Percentiles rank a stretch among this genome's conserved stretches.
Evolutionary conservation across 2,329 filamentous ascomycete genomes (phyloP).

Genomic region (Cercospora sp.): DNA sequence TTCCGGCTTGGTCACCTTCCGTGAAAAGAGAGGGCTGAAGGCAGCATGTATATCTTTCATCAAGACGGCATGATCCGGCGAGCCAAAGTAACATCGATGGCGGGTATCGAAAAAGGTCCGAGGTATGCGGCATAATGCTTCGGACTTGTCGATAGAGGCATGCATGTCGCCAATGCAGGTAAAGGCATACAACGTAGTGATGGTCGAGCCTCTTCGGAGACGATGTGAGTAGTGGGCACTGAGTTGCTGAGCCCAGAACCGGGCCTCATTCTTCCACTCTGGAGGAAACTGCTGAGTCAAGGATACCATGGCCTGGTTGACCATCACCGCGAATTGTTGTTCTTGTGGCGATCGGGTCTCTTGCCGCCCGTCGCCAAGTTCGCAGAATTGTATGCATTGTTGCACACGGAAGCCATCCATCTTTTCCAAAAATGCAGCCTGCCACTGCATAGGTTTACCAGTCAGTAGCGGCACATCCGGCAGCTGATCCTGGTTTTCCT

Average conservation of each 20-base stretch:
- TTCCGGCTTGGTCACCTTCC: conserved; percentile 21
- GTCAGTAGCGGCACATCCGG: conserved; percentile 47
- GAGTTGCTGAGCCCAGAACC: conserved; percentile 47
- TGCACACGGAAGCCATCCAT: conserved; percentile 36
- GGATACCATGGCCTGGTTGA: conserved; percentile 37
- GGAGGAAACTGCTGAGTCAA: conserved; percentile 42
- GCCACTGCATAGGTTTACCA: conserved; percentile 36
- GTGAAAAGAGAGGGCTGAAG: conserved; percentile 45
- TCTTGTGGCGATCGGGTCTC: conserved; percentile 26
- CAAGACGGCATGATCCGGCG: conserved; percentile 49
- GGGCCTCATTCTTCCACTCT: conserved; percentile 45
- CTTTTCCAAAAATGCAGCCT: conserved; percentile 38
- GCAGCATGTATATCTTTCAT: conserved; percentile 50
- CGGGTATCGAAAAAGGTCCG: conserved; percentile 49
- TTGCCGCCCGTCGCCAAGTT: conserved; percentile 20
- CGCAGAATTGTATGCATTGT: conserved; percentile 28
- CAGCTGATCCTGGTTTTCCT: conserved; percentile 44
- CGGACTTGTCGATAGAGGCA: conserved; percentile 32
- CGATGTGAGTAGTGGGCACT: conserved; percentile 36
- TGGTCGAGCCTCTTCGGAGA: conserved; percentile 28
- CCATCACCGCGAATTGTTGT: conserved; percentile 41
- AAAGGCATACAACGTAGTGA: conserved; percentile 48
- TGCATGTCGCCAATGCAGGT: conserved; percentile 42
- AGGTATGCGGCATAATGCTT: conserved; percentile 41
- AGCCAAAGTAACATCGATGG: conserved; percentile 47